These are phyloP conservation scores for Termitomyces sp. DNA, from an alignment of 768 basidiomycete genomes.

Conservation along the genomic window DNA sequence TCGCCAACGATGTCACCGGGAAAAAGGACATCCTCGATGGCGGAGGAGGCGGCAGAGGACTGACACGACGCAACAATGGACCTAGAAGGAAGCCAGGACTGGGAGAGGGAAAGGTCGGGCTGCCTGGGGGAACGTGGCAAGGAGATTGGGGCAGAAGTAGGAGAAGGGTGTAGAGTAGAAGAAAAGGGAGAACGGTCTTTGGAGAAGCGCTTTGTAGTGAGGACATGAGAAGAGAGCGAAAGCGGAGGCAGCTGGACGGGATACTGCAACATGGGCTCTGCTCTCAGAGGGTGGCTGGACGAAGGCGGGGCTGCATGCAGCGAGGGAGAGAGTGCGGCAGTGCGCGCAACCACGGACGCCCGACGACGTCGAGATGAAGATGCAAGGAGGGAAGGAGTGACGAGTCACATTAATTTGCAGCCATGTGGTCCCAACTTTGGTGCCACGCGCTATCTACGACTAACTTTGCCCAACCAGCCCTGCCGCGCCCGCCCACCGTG, in stretches of 20 bases:
- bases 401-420: slow-evolving; percentile 12
- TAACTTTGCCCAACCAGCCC: too few species aligned
- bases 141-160: slow-evolving; percentile 23
- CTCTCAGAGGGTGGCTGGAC: slow-evolving; percentile 34
- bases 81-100: too few species aligned
- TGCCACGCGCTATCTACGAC: neutral
- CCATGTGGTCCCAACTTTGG: slow-evolving; percentile 6
- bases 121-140: slow-evolving; percentile 28
- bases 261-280: slow-evolving; percentile 58
- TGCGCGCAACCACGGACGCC: slow-evolving; percentile 19
- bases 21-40: slow-evolving; percentile 56
- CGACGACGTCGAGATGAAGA: slow-evolving; percentile 3
- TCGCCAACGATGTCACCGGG: slow-evolving; percentile 73
- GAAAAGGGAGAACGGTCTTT: slow-evolving; percentile 27
- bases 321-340: neutral
- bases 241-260: slow-evolving; percentile 36
- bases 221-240: slow-evolving; percentile 22
- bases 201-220: slow-evolving; percentile 32
- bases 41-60: slow-evolving; percentile 31
- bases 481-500: too few species aligned
- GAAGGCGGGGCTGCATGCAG: slow-evolving; percentile 23
- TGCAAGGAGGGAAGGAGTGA: slow-evolving; percentile 13
- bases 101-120: neutral
- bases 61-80: slow-evolving; percentile 25
- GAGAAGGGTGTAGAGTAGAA: neutral